Conservation (phyloP, 2,329 filamentous ascomycete genomes). For the Fonsecaea nubica region DNA sequence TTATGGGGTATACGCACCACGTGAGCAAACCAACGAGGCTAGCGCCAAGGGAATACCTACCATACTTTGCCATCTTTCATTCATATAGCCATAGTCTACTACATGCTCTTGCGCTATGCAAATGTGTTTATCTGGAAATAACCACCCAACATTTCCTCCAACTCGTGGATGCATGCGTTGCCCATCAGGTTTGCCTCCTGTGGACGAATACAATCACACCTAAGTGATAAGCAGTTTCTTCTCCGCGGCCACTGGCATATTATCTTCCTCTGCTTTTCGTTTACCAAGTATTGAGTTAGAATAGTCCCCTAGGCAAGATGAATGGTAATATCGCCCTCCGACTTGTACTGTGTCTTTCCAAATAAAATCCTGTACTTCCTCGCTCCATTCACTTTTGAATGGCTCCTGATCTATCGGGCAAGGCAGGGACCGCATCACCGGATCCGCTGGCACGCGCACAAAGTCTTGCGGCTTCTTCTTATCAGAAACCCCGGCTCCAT, state of each 20-base stretch:
- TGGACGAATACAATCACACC: slow-evolving; percentile 1
- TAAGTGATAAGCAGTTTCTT: slow-evolving; percentile 9
- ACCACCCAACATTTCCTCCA: background rate
- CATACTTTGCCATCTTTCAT: background rate
- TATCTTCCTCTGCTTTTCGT: slow-evolving; percentile 68
- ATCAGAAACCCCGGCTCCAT: slow-evolving; percentile 45
- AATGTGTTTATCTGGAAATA: slow-evolving; percentile 1
- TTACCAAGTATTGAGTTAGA: slow-evolving; percentile 74
- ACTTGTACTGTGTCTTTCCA: slow-evolving; percentile 88
- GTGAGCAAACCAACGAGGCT: background rate
- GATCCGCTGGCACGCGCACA: slow-evolving; percentile 82
- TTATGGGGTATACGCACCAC: background rate
- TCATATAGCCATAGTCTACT: slow-evolving; percentile 4
- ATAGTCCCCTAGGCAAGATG: slow-evolving; percentile 64
- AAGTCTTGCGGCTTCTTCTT: slow-evolving; percentile 70
- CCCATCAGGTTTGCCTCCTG: background rate
- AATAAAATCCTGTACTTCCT: slow-evolving; percentile 94
- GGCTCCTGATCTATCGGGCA: slow-evolving; percentile 96
- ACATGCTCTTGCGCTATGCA: slow-evolving; percentile 13
- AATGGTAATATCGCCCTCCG: slow-evolving; percentile 83
- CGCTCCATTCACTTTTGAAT: slow-evolving; percentile 90
- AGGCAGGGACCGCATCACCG: slow-evolving; percentile 73
- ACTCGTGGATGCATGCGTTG: background rate
- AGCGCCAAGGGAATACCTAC: background rate
- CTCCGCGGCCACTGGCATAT: background rate